A percentile compares a stretch with the other conserved stretches of the same genome.
Conservation (phyloP, 352 stramenopile species). For the Globisporangium polare region DNA sequence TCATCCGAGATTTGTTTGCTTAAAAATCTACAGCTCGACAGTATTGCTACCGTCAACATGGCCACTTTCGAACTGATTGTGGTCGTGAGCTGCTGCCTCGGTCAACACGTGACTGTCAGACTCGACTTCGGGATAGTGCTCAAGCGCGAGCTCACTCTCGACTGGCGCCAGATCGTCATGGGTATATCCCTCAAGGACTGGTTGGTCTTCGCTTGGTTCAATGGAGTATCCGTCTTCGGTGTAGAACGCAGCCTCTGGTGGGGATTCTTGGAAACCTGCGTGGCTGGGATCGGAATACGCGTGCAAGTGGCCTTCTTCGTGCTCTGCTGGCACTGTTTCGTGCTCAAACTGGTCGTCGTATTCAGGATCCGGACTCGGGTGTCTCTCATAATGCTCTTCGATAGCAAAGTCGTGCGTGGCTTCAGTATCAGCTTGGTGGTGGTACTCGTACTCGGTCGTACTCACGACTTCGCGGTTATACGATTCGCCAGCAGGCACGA, state of each 20-base stretch:
- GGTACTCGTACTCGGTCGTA: not conserved
- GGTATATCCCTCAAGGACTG: not conserved
- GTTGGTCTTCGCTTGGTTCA: not conserved
- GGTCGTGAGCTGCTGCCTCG: not conserved
- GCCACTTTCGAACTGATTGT: not conserved
- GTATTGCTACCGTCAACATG: not conserved
- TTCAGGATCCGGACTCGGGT: not conserved
- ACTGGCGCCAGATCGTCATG: not conserved
- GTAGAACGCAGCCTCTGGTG: not conserved
- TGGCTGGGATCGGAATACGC: not conserved
- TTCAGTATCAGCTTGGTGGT: not conserved
- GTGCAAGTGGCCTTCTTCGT: not conserved
- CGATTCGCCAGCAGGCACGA: not conserved
- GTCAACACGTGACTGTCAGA: not conserved
- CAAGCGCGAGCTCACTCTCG: not conserved
- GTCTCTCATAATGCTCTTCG: not conserved
- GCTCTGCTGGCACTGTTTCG: not conserved
- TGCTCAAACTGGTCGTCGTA: conserved; percentile 9
- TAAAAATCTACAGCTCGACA: not conserved
- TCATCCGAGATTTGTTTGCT: too few relatives aligned
- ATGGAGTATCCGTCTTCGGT: not conserved
- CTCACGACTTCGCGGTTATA: not conserved
- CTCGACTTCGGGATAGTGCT: not conserved
- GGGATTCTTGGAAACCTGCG: not conserved
- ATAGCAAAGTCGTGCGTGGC: not conserved